Evolutionary conservation across 208 protist genomes (phyloP).

Genomic region (Baffinella frigidus): DNA sequence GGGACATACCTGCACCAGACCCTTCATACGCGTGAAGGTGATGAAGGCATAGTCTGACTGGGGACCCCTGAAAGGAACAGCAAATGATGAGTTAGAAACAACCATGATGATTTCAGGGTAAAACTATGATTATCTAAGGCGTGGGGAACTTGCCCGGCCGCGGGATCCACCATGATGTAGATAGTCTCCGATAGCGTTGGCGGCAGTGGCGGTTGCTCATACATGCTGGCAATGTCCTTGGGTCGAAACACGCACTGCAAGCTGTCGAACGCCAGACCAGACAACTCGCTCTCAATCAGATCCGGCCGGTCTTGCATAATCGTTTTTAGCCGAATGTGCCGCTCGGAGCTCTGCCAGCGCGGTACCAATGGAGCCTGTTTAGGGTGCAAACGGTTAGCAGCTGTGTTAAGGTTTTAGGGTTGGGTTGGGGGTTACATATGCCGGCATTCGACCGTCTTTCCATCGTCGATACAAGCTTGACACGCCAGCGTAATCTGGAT

Average conservation of each 20-base stretch:
- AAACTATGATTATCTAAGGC: too few relatives aligned
- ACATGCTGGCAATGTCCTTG: background rate
- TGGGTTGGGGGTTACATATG: background rate
- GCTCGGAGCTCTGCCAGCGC: background rate
- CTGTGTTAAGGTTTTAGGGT: too few relatives aligned
- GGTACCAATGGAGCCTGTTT: too few relatives aligned
- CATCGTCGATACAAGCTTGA: background rate
- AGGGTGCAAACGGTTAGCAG: too few relatives aligned
- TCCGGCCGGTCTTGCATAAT: background rate
- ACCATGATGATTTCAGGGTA: too few relatives aligned
- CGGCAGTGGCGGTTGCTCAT: background rate
- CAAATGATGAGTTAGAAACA: too few relatives aligned
- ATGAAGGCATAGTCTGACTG: background rate
- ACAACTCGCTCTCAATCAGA: background rate
- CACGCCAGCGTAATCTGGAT: background rate
- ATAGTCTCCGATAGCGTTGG: background rate
- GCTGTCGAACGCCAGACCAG: background rate
- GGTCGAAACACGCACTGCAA: background rate
- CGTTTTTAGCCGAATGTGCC: background rate
- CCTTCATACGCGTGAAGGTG: background rate
- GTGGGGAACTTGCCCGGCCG: too few relatives aligned
- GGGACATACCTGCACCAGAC: background rate
- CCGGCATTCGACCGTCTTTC: background rate
- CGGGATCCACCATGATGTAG: background rate
- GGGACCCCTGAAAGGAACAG: too few relatives aligned